phyloP scores from a whole-genome alignment of 2,329 filamentous ascomycete species.

The Sphaerostilbella broomeana region DNA sequence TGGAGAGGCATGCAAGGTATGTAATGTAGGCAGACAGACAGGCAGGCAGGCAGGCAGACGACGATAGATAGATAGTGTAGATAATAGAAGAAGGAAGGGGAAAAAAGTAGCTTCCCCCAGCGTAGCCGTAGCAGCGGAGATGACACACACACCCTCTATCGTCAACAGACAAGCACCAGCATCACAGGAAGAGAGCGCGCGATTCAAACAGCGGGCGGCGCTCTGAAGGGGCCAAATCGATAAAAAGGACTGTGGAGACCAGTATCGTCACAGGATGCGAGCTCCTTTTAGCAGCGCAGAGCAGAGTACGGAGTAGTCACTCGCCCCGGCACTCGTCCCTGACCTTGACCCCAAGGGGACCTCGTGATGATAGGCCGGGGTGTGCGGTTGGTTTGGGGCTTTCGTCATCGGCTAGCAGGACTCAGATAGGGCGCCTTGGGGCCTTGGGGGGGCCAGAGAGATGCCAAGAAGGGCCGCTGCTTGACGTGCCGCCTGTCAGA shows the following conservation, averaged over 20 bases:
- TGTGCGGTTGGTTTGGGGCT: too few species aligned
- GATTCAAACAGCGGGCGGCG: not conserved
- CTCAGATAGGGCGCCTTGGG: too few species aligned
- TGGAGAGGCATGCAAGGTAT: too few species aligned
- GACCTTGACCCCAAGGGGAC: constrained; percentile 12
- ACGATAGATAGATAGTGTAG: not conserved
- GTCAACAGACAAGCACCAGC: constrained; percentile 3
- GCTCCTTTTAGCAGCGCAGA: constrained; percentile 14
- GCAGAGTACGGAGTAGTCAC: too few species aligned
- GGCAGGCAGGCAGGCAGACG: not conserved
- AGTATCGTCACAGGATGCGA: constrained; percentile 15
- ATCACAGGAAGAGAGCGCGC: not conserved
- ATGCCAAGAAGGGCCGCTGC: too few species aligned
- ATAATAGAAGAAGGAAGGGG: not conserved
- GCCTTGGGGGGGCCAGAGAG: too few species aligned
- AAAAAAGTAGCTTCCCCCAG: too few species aligned
- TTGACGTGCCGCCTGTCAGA: too few species aligned
- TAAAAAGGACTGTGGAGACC: constrained; percentile 13
- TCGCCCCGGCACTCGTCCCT: constrained; percentile 13
- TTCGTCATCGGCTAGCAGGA: constrained; percentile 12
- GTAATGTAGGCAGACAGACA: constrained; percentile 9
- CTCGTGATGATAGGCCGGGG: constrained; percentile 14
- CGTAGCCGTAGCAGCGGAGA: too few species aligned
- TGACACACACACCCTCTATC: too few species aligned
- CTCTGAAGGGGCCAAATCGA: constrained; percentile 3